A percentile compares a stretch with the other conserved stretches of the same genome.
Evolutionary conservation across 225 moss, liverwort and hornwort genomes (phyloP).

Genomic region (Climacium dendroides): DNA sequence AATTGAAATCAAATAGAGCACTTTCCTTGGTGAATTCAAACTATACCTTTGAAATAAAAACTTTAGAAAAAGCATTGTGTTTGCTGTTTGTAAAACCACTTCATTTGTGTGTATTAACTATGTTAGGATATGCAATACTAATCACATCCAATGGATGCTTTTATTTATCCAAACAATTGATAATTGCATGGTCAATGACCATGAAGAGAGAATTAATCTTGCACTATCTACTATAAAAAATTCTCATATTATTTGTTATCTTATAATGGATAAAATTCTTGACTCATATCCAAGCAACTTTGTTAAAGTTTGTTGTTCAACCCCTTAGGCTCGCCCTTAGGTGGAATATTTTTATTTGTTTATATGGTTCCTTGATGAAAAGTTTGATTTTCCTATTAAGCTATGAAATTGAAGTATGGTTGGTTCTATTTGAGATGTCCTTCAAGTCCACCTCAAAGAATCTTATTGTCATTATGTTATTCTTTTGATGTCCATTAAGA

Average conservation of each 20-base stretch:
- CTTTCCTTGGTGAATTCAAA: not conserved
- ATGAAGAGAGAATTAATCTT: not conserved
- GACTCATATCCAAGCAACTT: not conserved
- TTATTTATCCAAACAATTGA: not conserved
- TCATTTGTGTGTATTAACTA: not conserved
- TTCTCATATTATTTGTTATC: not conserved
- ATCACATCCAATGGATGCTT: not conserved
- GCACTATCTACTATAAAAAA: rapidly evolving
- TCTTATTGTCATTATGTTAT: not conserved
- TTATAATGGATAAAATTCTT: not conserved
- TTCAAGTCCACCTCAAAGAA: not conserved
- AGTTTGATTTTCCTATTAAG: not conserved
- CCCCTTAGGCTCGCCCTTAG: rapidly evolving
- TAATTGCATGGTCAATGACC: not conserved
- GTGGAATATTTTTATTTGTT: not conserved
- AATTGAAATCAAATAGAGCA: no score
- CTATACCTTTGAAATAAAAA: not conserved
- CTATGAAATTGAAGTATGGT: not conserved
- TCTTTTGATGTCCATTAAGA: rapidly evolving
- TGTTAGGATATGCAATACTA: not conserved
- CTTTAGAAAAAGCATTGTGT: not conserved
- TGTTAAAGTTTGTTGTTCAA: not conserved
- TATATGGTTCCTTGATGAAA: not conserved
- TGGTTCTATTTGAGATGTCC: no score
- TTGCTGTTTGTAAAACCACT: not conserved